Base-by-base conservation (phyloP, 1,139 yeast genomes). In the Nematodospora anomalae region DNA sequence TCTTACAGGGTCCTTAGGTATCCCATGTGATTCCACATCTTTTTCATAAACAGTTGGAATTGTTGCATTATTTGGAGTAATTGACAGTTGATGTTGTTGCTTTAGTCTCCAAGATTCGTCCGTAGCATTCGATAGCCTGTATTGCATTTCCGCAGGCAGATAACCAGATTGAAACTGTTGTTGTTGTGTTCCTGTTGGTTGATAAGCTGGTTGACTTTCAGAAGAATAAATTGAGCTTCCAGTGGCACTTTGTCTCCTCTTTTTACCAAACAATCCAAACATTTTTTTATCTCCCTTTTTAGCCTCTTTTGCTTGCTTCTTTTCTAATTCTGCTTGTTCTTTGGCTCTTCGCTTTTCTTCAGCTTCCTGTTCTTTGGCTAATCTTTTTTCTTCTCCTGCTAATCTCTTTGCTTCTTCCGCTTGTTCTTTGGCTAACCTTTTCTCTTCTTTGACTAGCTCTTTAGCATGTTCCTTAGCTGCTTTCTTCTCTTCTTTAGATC, bases 401-500 rank as follows among this genome's bases (percentile, higher is more conserved):
- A 32, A 25, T 26, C 36, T 41, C 26, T 37, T 39, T 10, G 35
- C 33, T 33, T 53, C 44, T 9, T 42, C 41, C 5, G 32, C 42
- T 16, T 35, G 35, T 27, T 43, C 44, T 29, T 44, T 45, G 18
- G 41, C 39, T 26, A 30, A 23, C 26, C 38, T 42, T 35, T 49
- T 50, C 23, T 47, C 50, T 16, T 45, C 44, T 26, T 50, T 45
- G 21, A 43, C 35, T 29, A 47, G 49, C 32, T 55, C 52, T 47
- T 47, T 38, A 45, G 54, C 28, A 6, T 26, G 36, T 13, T 35
- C 36, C 22, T 32, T 37, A 3, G 42, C 49, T 14, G 45, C 45
- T 37, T 47, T 56, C 49, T 54, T 58, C 35, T 65, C 73, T 32
- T 62, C 66, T 41, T 64, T 64, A 1, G 56, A 58, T 29, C 68